Evolutionary conservation across 1,284 basidiomycete genomes (phyloP).

Genomic region (Trametes polyzona): DNA sequence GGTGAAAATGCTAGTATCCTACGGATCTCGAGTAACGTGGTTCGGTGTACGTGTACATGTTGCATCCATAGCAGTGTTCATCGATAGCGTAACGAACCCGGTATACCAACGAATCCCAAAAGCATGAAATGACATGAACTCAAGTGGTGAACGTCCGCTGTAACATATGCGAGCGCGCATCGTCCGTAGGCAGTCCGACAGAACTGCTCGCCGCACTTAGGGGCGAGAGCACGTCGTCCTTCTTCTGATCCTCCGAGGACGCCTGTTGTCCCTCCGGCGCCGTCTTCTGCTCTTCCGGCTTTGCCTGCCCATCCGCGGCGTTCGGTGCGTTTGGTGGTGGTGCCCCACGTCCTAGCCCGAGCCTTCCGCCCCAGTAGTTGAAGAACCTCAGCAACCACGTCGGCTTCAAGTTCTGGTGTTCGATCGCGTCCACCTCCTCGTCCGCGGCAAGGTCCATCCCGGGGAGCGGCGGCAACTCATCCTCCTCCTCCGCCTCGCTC

Average conservation of each 20-base stretch:
- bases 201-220: conserved; percentile 19
- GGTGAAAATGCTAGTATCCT: neutral
- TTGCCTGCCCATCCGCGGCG: neutral
- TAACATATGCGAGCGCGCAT: conserved; percentile 13
- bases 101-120: conserved; percentile 3
- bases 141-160: conserved; percentile 19
- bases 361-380: conserved; percentile 65
- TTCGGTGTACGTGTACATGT: conserved; percentile 33
- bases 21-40: conserved; percentile 24
- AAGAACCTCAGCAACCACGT: conserved; percentile 77
- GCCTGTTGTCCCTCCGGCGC: neutral
- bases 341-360: conserved; percentile 37
- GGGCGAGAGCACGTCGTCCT: neutral
- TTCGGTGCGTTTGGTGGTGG: conserved; percentile 7
- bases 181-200: conserved; percentile 13
- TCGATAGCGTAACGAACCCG: conserved; percentile 19
- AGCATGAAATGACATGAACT: neutral
- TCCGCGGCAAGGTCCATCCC: conserved; percentile 43
- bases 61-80: conserved; percentile 26
- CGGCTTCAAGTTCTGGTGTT: conserved; percentile 63
- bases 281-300: neutral
- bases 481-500: conserved; percentile 75
- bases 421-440: conserved; percentile 56
- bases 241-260: neutral
- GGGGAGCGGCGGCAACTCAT: conserved; percentile 40